Conservation (phyloP, 495 filamentous ascomycete species). For the Letharia lupina region DNA sequence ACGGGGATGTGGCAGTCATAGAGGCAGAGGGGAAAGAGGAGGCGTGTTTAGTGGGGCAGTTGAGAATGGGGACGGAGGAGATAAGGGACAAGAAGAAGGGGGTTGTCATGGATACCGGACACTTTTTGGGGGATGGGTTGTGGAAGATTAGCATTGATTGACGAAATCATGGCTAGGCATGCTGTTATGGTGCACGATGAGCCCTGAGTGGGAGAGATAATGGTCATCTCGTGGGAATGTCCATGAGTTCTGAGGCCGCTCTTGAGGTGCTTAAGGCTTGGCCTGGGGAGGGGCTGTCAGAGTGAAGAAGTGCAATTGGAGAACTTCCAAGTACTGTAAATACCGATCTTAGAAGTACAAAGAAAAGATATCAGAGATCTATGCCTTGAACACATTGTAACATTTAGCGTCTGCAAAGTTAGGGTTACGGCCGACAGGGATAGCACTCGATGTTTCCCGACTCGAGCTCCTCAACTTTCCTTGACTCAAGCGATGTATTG, state of each 20-base stretch:
- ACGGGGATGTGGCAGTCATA: constrained; percentile 75
- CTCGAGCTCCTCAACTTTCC: background rate
- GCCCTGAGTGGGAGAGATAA: background rate
- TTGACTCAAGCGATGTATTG: constrained; percentile 73
- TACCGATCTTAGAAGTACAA: background rate
- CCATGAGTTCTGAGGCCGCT: background rate
- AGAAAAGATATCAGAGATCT: background rate
- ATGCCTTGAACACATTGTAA: background rate
- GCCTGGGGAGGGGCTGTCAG: background rate
- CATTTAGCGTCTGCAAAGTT: background rate
- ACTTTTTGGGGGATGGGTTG: constrained; percentile 90
- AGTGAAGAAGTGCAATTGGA: background rate
- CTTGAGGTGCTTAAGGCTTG: background rate
- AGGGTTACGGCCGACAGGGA: background rate
- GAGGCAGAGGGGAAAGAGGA: constrained; percentile 89
- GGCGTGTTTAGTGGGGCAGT: constrained; percentile 76
- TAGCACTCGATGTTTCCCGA: background rate
- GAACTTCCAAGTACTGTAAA: background rate
- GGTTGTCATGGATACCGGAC: constrained; percentile 80
- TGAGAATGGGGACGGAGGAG: constrained; percentile 85
- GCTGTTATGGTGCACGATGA: background rate
- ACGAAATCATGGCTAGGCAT: background rate
- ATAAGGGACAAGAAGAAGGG: constrained; percentile 90
- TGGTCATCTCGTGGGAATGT: background rate
- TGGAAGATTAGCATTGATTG: constrained; percentile 74